phyloP scores from a whole-genome alignment of 139 green algal species.

The Desmodesmus armatus region DNA sequence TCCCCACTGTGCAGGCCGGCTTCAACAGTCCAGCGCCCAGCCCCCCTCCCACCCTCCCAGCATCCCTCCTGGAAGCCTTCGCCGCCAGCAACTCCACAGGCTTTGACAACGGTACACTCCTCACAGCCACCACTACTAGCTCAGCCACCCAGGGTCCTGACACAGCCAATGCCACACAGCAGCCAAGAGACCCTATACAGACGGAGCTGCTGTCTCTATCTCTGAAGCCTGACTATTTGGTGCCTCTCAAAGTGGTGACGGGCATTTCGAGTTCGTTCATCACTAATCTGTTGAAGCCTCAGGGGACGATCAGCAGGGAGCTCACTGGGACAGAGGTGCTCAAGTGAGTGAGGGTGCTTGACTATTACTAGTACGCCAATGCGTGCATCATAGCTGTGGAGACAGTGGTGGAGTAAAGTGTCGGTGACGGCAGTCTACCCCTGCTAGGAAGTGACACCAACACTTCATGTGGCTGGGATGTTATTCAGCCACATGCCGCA shows the following conservation, averaged over 20 bases:
- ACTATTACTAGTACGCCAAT: neutral
- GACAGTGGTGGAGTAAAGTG: no score
- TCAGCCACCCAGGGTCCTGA: no score
- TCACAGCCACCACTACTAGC: neutral
- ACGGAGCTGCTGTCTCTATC: neutral
- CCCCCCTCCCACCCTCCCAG: constrained; percentile 1
- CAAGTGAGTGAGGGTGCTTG: neutral
- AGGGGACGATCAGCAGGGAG: neutral
- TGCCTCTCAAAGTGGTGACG: constrained; percentile 31
- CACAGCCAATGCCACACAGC: no score
- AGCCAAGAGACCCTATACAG: neutral
- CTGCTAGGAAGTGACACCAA: neutral
- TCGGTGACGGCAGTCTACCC: no score
- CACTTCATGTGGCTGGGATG: no score
- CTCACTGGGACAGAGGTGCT: constrained; percentile 49
- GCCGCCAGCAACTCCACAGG: neutral
- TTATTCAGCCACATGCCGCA: no score
- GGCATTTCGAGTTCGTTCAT: constrained; percentile 53
- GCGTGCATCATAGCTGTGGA: no score
- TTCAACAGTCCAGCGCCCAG: constrained; percentile 23
- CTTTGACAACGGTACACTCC: neutral
- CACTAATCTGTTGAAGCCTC: constrained; percentile 37
- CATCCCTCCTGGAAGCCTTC: constrained; percentile 13
- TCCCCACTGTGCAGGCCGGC: neutral
- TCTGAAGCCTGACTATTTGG: neutral